Percentiles rank a stretch among this genome's conserved stretches.
Conservation (phyloP, 352 stramenopile genomes). For the Globisporangium canariense region DNA sequence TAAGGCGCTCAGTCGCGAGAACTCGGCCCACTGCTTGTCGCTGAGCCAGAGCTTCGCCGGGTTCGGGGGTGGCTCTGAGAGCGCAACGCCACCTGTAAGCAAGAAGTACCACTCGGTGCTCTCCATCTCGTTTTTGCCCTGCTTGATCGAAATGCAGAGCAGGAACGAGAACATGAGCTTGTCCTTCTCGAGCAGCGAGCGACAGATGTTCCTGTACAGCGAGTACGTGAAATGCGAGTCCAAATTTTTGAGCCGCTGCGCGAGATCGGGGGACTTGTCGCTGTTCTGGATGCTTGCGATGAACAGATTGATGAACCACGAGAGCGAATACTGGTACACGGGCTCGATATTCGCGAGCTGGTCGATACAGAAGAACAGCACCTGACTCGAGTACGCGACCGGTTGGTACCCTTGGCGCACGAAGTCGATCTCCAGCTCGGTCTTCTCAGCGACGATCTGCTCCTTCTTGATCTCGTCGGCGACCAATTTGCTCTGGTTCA, state of each 20-base stretch:
- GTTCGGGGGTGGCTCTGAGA: conserved; percentile 89
- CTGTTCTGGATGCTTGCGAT: conserved; percentile 86
- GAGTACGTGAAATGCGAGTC: conserved; percentile 90
- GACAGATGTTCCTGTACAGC: conserved; percentile 91
- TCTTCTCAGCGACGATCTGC: conserved; percentile 87
- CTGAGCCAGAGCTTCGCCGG: conserved; percentile 88
- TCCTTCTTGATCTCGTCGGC: conserved; percentile 93
- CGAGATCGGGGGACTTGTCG: conserved; percentile 71
- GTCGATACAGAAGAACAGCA: conserved; percentile 94
- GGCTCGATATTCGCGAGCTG: conserved; percentile 93
- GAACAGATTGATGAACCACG: conserved; percentile 93
- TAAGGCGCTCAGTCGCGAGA: conserved; percentile 85
- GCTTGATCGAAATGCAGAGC: conserved; percentile 85
- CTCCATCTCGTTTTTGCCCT: conserved; percentile 76
- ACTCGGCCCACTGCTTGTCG: conserved; percentile 91
- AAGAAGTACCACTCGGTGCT: conserved; percentile 92
- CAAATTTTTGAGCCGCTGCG: conserved; percentile 76
- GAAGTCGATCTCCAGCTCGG: conserved; percentile 88
- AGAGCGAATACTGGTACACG: conserved; percentile 92
- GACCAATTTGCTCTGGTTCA: conserved; percentile 89
- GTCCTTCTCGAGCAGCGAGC: conserved; percentile 91
- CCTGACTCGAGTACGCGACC: conserved; percentile 87
- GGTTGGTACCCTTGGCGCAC: conserved; percentile 88
- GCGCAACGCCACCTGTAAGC: conserved; percentile 89
- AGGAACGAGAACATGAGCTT: conserved; percentile 94